Conservation (phyloP, 768 basidiomycete species). For the Leccinum subgranulosum region DNA sequence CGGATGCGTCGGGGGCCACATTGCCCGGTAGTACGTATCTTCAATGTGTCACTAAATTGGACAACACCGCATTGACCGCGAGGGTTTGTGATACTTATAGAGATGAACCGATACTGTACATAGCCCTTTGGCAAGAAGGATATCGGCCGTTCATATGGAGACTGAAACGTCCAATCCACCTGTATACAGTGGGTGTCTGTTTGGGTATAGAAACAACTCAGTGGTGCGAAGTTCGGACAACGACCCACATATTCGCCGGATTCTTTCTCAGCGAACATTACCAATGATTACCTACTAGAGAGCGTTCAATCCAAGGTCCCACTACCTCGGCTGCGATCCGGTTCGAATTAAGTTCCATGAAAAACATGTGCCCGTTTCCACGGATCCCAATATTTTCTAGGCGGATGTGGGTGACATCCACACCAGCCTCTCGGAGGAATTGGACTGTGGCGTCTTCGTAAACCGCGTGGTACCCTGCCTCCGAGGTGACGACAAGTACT, state of each 20-base stretch:
- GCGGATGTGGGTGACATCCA: conserved; percentile 39
- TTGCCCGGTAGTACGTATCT: background rate
- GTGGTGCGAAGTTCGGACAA: background rate
- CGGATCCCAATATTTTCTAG: conserved; percentile 43
- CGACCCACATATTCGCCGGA: background rate
- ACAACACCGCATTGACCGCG: background rate
- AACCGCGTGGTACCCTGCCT: conserved; percentile 48
- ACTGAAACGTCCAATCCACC: background rate
- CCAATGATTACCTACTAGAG: background rate
- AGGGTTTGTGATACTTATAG: background rate
- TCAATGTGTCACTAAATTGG: background rate
- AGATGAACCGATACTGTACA: background rate
- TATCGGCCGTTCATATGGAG: background rate
- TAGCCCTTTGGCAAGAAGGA: background rate
- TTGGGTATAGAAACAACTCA: background rate
- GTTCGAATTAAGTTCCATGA: conserved; percentile 49
- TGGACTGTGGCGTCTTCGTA: conserved; percentile 46
- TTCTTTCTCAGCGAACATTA: background rate
- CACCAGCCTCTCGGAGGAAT: conserved; percentile 44
- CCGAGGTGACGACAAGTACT: conserved; percentile 46
- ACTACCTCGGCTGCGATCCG: conserved; percentile 42
- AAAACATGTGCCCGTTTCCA: conserved; percentile 57
- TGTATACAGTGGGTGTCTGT: background rate
- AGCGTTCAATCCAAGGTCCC: conserved; percentile 36
- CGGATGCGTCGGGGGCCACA: background rate